Evolutionary conservation across 495 filamentous ascomycete species (phyloP).

Genomic region (Hyaloscypha hepaticicola): DNA sequence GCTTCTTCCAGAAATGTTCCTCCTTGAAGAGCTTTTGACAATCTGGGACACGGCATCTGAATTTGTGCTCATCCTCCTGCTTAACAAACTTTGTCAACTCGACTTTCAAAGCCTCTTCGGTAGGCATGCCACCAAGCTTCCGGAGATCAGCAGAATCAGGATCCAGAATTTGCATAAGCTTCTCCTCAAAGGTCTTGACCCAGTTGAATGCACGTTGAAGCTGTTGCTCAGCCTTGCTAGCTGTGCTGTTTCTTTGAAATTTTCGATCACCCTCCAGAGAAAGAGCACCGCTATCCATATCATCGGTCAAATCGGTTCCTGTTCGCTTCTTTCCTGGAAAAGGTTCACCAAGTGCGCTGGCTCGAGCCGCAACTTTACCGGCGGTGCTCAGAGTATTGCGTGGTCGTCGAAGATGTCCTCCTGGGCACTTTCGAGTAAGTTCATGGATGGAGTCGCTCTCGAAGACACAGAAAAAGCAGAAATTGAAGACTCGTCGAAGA

Average conservation of each 20-base stretch:
- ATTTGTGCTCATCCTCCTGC: conserved; percentile 96
- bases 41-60: conserved; percentile 91
- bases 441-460: conserved; percentile 97
- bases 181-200: conserved; percentile 99
- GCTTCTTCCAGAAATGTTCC: conserved; percentile 94
- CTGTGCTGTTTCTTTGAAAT: conserved; percentile 58
- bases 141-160: conserved; percentile 80
- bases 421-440: conserved; percentile 90
- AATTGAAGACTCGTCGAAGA: conserved; percentile 92
- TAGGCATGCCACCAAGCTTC: conserved; percentile 85
- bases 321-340: conserved; percentile 79
- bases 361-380: conserved; percentile 80
- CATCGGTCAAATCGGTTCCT: conserved; percentile 52
- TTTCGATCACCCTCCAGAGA: conserved; percentile 63
- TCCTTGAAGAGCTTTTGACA: conserved; percentile 98
- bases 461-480: conserved; percentile 99
- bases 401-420: conserved; percentile 91
- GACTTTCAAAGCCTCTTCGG: conserved; percentile 82
- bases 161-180: conserved; percentile 86
- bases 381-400: conserved; percentile 75
- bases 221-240: conserved; percentile 80
- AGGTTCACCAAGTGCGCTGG: conserved; percentile 73
- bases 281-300: conserved; percentile 48
- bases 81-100: conserved; percentile 87
- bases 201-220: conserved; percentile 94